Base-by-base conservation (phyloP, 345 rosid species). In the Dovyalis caffra region DNA sequence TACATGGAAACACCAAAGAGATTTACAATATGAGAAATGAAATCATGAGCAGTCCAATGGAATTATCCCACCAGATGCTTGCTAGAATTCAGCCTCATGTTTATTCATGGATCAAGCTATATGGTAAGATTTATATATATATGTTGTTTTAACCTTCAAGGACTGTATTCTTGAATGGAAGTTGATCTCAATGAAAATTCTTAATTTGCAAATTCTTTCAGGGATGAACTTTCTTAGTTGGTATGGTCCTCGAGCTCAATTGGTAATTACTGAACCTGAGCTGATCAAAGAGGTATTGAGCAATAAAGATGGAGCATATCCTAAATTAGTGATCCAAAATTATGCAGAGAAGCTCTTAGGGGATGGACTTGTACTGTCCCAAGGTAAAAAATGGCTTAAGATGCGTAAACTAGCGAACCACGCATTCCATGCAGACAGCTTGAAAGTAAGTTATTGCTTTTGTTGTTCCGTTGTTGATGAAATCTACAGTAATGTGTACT, bases 391-490 rank as follows among this genome's bases (percentile, higher is more conserved):
- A 81, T 88, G 92, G 87, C 47, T 8, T 1, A 86, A 66, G 74
- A 72, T 70, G 26, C 85, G 86, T 32, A 86, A 84, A 76, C 71
- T 86, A 32, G 87, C 90, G 33, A 85, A 80, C 66, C 78, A 79
- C 28, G 86, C 85, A 51, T 88, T 88, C 72, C 86, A 83, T 77
- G 80, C 82, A 5, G 84, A 88, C 33, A 62, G 78, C 80, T 77
- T 88, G 71, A 85, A 76, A 66, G 87, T 83, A 79, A 72, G 35
- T 56, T 14, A 1, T 25, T 72, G n/a, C 35, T 32, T 31, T 1
- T 32, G 18, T 4, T 63, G 37, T 32, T 29, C 6, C 7, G 14
- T 43, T 43, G 47, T 43, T 14, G 47, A 43, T 10, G 47, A 14
- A 16, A 12, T 43, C 14, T 43, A 43, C 47, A 43, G 47, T 16